These are phyloP conservation scores for Oryza longistaminata DNA, from an alignment of 176 grass and related monocot species.

Conservation along the genomic window DNA sequence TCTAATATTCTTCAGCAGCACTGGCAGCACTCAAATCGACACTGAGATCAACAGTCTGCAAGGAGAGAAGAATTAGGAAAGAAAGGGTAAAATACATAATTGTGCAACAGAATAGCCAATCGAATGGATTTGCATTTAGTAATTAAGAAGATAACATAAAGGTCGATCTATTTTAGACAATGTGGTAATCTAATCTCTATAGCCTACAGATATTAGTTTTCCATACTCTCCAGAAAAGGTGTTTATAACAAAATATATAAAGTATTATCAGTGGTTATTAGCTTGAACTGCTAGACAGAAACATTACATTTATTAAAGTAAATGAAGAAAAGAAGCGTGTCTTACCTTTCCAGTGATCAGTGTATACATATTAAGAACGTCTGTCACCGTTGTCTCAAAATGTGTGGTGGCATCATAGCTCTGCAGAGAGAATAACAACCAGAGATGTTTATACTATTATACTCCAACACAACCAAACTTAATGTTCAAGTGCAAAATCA, in stretches of 20 bases:
- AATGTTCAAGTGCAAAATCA: conserved; percentile 15
- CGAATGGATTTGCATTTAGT: background rate
- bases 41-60: conserved; percentile 69
- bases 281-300: background rate
- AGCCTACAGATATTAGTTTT: background rate
- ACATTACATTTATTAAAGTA: background rate
- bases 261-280: background rate
- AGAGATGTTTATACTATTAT: conserved; percentile 24
- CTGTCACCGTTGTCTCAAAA: conserved; percentile 90
- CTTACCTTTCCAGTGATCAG: conserved; percentile 85
- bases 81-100: conserved; percentile 2
- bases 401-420: conserved; percentile 96
- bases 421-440: conserved; percentile 45
- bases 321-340: conserved; percentile 16
- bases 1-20: conserved; percentile 82
- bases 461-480: background rate
- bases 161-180: background rate
- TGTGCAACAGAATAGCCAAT: background rate
- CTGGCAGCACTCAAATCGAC: conserved; percentile 88
- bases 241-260: conserved; percentile 14
- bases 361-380: conserved; percentile 89
- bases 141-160: background rate
- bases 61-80: conserved; percentile 4
- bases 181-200: background rate
- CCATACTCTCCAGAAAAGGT: background rate